A percentile compares a stretch with the other conserved stretches of the same genome.
Conservation (phyloP, 768 basidiomycete species). For the Sarcomyxa edulis region DNA sequence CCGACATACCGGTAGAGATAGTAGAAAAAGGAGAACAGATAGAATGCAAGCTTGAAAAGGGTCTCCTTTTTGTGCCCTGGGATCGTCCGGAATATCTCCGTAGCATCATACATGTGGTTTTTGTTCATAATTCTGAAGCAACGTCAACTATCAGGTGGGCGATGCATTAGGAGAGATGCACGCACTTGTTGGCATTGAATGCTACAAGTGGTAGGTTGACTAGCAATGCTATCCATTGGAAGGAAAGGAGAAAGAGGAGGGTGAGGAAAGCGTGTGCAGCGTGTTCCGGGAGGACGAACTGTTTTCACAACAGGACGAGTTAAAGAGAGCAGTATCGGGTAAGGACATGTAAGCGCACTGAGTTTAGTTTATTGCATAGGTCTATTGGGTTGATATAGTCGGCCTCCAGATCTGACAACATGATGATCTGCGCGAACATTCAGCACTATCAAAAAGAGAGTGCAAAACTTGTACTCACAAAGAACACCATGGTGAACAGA, state of each 20-base stretch:
- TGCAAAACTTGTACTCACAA: conserved; percentile 53
- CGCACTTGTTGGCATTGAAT: conserved; percentile 93
- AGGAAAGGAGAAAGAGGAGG: conserved; percentile 81
- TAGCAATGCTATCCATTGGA: conserved; percentile 92
- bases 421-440: conserved; percentile 74
- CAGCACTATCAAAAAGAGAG: conserved; percentile 1
- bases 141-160: conserved; percentile 4
- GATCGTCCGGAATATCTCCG: conserved; percentile 96
- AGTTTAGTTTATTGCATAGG: conserved; percentile 98
- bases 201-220: conserved; percentile 85
- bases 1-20: conserved; percentile 86
- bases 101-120: conserved; percentile 98
- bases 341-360: conserved; percentile 55
- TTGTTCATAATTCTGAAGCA: conserved; percentile 75
- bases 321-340: not conserved
- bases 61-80: conserved; percentile 94
- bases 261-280: conserved; percentile 90
- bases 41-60: conserved; percentile 93
- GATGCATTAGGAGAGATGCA: conserved; percentile 13
- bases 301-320: not conserved
- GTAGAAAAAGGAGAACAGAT: conserved; percentile 88
- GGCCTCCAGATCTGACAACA: conserved; percentile 99
- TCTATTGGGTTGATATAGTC: conserved; percentile 99
- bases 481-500: conserved; percentile 99
- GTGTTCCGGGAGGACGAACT: conserved; percentile 99